A percentile compares a stretch with the other conserved stretches of the same genome.
Conservation (phyloP, 1,284 basidiomycete genomes). For the Ceraceosorus guamensis region DNA sequence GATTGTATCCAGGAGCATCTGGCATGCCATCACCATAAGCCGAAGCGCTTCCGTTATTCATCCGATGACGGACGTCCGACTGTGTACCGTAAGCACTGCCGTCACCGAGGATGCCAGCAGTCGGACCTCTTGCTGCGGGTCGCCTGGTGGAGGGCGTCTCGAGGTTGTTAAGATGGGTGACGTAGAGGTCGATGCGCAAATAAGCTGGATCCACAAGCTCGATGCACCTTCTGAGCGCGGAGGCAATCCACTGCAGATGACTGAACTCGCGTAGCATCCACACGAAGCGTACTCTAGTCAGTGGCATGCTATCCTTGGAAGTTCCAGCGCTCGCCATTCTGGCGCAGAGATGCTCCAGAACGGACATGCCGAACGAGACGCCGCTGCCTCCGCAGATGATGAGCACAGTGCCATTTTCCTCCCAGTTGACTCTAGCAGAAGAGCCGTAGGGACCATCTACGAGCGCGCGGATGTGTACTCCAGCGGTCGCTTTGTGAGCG, state of each 20-base stretch:
- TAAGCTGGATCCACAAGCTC: constrained; percentile 58
- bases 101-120: no score
- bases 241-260: constrained; percentile 74
- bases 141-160: background rate
- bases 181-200: constrained; percentile 71
- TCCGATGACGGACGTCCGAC: no score
- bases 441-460: constrained; percentile 77
- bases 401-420: constrained; percentile 57
- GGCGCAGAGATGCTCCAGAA: constrained; percentile 65
- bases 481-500: constrained; percentile 48
- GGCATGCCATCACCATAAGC: no score
- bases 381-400: constrained; percentile 74
- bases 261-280: constrained; percentile 78
- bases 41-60: no score
- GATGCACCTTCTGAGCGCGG: constrained; percentile 62
- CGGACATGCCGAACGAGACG: constrained; percentile 65
- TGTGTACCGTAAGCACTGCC: background rate
- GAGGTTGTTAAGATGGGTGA: constrained; percentile 50
- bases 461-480: constrained; percentile 60
- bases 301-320: constrained; percentile 54
- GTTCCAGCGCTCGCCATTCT: constrained; percentile 53
- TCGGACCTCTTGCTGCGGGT: background rate
- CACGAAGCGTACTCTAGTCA: constrained; percentile 65
- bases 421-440: constrained; percentile 62
- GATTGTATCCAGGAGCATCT: no score